Conservation (phyloP, 1,139 yeast genomes). For the Yamadazyma pseudoaaseri region DNA sequence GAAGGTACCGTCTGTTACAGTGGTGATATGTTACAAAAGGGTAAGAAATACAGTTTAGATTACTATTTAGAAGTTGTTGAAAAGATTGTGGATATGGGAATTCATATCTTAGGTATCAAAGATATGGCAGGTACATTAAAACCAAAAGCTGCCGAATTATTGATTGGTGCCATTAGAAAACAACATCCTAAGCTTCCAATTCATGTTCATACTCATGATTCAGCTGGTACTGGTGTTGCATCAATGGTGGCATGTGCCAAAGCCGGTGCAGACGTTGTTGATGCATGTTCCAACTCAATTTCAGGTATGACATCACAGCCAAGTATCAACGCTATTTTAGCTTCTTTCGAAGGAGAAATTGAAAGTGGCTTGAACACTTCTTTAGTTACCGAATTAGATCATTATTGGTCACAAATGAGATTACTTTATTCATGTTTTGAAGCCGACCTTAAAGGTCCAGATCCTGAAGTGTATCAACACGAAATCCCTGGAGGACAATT, state of each 20-base stretch:
- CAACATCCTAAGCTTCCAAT: conserved; percentile 92
- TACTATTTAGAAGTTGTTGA: conserved; percentile 84
- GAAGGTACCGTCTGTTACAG: conserved; percentile 98
- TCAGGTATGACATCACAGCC: conserved; percentile 99
- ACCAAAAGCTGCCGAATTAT: conserved; percentile 85
- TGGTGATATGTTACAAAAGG: conserved; percentile 95
- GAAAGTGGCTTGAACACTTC: conserved; percentile 69
- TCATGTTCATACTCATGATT: conserved; percentile 98
- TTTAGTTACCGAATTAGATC: conserved; percentile 77
- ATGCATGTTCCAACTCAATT: conserved; percentile 95
- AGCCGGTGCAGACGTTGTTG: conserved; percentile 98
- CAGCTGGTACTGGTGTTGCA: conserved; percentile 99
- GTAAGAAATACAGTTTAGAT: conserved; percentile 91
- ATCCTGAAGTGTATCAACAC: conserved; percentile 96
- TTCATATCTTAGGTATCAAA: conserved; percentile 94
- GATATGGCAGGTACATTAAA: conserved; percentile 99
- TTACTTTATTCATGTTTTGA: conserved; percentile 94
- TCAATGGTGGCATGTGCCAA: conserved; percentile 91
- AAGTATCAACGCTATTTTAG: conserved; percentile 86
- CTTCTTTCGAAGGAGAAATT: conserved; percentile 85
- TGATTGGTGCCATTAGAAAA: conserved; percentile 77
- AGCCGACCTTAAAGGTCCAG: conserved; percentile 98
- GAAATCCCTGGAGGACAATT: conserved; percentile 99
- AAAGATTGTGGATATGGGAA: conserved; percentile 87
- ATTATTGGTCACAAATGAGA: conserved; percentile 99